A percentile compares a stretch with the other conserved stretches of the same genome.
These are phyloP conservation scores for Nannochloris sp. DNA, from an alignment of 139 green algal genomes.

Conservation along the genomic window DNA sequence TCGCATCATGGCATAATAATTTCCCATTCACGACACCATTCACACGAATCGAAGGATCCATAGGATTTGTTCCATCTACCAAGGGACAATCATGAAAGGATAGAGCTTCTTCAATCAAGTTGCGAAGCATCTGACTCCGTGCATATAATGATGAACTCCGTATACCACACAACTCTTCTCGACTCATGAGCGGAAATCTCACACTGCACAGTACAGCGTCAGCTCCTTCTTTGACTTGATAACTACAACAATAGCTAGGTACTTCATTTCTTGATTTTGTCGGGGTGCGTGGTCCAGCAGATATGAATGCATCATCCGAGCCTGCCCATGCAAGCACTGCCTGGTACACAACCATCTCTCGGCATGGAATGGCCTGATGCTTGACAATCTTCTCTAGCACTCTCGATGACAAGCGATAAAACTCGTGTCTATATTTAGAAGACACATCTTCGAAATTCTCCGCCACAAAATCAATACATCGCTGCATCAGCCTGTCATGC, in stretches of 20 bases:
- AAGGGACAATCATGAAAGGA: neutral
- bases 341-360: slow-evolving; percentile 38
- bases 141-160: slow-evolving; percentile 11
- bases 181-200: slow-evolving; percentile 53
- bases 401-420: slow-evolving; percentile 13
- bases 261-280: neutral
- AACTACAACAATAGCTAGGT: too few species aligned
- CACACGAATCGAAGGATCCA: slow-evolving; percentile 17
- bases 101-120: slow-evolving; percentile 36
- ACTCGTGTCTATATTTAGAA: neutral
- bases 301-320: neutral
- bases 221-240: slow-evolving; percentile 6
- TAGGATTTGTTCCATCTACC: neutral
- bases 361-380: slow-evolving; percentile 22
- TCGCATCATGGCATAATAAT: neutral
- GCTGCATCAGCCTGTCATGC: neutral
- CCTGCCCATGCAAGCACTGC: slow-evolving; percentile 21
- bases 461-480: slow-evolving; percentile 28
- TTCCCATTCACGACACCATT: slow-evolving; percentile 25
- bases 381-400: slow-evolving; percentile 17
- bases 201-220: slow-evolving; percentile 44
- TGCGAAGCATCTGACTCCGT: slow-evolving; percentile 17
- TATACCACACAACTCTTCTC: slow-evolving; percentile 30
- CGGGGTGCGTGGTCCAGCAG: slow-evolving; percentile 8
- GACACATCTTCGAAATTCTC: slow-evolving; percentile 23